These are phyloP conservation scores for Lactarius vividus DNA, from an alignment of 768 basidiomycete genomes.

Conservation along the genomic window DNA sequence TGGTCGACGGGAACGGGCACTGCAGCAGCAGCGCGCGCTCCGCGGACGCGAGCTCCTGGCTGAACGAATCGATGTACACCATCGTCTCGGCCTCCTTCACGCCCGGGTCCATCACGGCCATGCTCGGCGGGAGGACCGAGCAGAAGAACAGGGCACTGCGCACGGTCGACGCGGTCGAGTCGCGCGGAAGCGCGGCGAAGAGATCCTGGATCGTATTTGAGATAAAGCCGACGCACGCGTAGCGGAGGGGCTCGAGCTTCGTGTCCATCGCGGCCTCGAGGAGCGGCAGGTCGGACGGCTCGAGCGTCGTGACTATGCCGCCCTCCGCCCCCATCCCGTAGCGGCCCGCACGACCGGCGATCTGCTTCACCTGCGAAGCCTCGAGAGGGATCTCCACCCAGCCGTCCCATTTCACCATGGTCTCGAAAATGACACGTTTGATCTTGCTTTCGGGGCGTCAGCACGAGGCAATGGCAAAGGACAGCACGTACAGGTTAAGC, in stretches of 20 bases:
- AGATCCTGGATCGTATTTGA: constrained; percentile 32
- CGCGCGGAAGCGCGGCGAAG: constrained; percentile 44
- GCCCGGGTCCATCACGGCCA: constrained; percentile 39
- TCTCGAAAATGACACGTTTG: constrained; percentile 77
- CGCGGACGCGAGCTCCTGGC: constrained; percentile 39
- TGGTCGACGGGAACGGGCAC: constrained; percentile 56
- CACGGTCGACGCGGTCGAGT: constrained; percentile 42
- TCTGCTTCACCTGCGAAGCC: constrained; percentile 84
- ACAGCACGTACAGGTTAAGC: constrained; percentile 75
- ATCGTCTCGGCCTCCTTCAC: constrained; percentile 34
- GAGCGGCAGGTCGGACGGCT: constrained; percentile 55
- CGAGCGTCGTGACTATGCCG: constrained; percentile 76
- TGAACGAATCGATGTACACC: constrained; percentile 44
- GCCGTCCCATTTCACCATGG: constrained; percentile 62
- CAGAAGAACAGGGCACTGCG: constrained; percentile 50
- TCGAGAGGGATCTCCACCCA: constrained; percentile 46
- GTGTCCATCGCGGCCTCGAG: constrained; percentile 54
- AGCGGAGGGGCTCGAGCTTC: constrained; percentile 48
- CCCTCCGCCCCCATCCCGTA: constrained; percentile 60
- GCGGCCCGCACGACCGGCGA: constrained; percentile 91
- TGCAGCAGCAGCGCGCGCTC: constrained; percentile 47
- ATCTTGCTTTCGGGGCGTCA: constrained; percentile 70
- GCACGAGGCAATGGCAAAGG: background rate
- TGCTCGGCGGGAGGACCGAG: constrained; percentile 43
- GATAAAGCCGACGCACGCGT: constrained; percentile 47